Base-by-base conservation (phyloP, 2,329 filamentous ascomycete genomes). In the Xylariaceae sp. region DNA sequence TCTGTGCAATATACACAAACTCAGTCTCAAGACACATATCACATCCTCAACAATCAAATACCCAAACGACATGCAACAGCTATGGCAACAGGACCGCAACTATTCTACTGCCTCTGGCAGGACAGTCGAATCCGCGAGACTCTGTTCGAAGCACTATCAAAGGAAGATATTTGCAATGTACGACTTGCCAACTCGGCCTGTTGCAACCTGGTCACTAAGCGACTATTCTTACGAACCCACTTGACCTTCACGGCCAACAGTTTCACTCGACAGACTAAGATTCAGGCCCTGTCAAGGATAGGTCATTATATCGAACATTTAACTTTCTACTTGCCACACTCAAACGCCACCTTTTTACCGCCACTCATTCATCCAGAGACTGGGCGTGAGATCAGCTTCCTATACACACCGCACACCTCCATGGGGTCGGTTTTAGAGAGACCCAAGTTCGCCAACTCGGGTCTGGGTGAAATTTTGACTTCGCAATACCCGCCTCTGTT, bases 401-500 rank as follows among this genome's bases (percentile, higher is more conserved):
- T 92, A 45, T 96, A 96, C 76, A 89, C 86, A 54, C 92, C 92
- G 14, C 88, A 92, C 68, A 85, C 84, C 2, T 86, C 86, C 36
- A 83, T 85, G 70, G 82, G 82, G 26, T 85, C 80, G 52, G 84
- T 80, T 41, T 76, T 87, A 65, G 80, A 83, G 62, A 79, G 87
- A 51, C 89, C 89, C 48, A 94, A 91, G 75, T 96, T 96, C 72
- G 90, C 89, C 65, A 90, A 87, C 71, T 82, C 84, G 66, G 89
- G 91, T 67, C 85, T 95, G 68, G 92, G 88, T 60, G 89, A 94
- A 69, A 82, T 96, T 56, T 81, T 96, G 59, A 90, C 91, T 12
- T 87, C 91, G 70, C 92, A 96, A 75, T 96, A 96, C 69, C 91
- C 91, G 49, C 91, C 92, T 5, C 78, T 96, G 2, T 96, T 96